Evolutionary conservation across 345 rosid species (phyloP).

Genomic region (Sonneratia alba): DNA sequence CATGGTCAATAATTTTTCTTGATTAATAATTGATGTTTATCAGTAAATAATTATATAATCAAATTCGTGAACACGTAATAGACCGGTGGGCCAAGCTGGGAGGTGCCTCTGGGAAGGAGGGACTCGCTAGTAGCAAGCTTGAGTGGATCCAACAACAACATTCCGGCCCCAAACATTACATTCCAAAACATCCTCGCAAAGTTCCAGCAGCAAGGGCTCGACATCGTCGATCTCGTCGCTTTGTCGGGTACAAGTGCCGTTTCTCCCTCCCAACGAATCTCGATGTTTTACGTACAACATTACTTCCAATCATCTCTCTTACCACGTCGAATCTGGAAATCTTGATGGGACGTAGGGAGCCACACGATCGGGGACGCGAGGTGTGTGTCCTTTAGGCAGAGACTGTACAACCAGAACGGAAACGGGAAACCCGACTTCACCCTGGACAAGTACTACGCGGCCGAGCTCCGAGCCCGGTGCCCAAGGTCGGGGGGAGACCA

Average conservation of each 20-base stretch:
- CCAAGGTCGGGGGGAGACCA: conserved; percentile 64
- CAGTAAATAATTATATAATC: not conserved
- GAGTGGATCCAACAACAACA: conserved; percentile 68
- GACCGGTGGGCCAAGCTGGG: conserved; percentile 89
- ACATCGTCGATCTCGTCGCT: conserved; percentile 69
- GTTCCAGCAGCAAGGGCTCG: conserved; percentile 57
- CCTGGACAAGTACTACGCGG: conserved; percentile 52
- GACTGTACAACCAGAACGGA: conserved; percentile 77
- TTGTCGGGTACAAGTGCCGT: conserved; percentile 45
- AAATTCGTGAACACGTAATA: conserved; percentile 11
- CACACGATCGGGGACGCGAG: conserved; percentile 84
- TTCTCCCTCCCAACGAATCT: not conserved
- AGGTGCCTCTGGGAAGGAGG: conserved; percentile 79
- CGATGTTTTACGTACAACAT: not conserved
- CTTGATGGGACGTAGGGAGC: conserved; percentile 42
- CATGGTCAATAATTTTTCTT: not conserved
- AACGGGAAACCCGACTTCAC: conserved; percentile 72
- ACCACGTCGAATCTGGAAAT: not conserved
- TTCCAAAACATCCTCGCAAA: conserved; percentile 57
- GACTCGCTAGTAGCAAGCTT: conserved; percentile 67
- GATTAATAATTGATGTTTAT: not conserved
- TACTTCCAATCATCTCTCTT: not conserved
- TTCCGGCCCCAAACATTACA: conserved; percentile 65
- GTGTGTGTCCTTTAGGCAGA: conserved; percentile 88
- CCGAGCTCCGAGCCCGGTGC: conserved; percentile 31